Evolutionary conservation across 2,329 filamentous ascomycete genomes (phyloP).

Genomic region (Beauveria sp.): DNA sequence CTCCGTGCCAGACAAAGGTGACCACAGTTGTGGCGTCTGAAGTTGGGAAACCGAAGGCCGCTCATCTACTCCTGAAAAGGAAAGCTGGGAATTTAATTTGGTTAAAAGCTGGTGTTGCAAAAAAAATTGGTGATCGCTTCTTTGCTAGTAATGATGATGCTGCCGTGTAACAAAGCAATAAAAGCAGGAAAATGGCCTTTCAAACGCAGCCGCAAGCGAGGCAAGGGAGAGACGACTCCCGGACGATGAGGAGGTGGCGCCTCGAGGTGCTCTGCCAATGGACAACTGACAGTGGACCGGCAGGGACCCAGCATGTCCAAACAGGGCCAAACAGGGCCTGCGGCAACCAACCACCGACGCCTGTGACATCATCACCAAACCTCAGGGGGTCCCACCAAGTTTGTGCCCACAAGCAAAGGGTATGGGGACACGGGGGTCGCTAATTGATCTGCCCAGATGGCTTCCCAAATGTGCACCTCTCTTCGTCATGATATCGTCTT

Average conservation of each 20-base stretch:
- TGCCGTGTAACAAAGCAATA: neutral
- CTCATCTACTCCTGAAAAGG: neutral
- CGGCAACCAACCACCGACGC: neutral
- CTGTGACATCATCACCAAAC: conserved; percentile 7
- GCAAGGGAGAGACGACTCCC: too few relatives aligned
- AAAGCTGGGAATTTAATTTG: neutral
- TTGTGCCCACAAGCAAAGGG: neutral
- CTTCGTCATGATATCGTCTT: neutral
- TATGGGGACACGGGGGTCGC: neutral
- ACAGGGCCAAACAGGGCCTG: neutral
- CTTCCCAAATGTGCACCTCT: neutral
- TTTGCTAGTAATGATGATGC: too few relatives aligned
- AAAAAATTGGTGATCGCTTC: too few relatives aligned
- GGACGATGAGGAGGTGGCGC: neutral
- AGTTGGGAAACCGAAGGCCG: neutral
- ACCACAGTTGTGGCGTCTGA: neutral
- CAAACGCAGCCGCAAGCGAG: neutral
- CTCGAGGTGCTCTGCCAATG: neutral
- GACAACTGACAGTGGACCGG: neutral
- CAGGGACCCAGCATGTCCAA: neutral
- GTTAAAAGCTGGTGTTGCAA: too few relatives aligned
- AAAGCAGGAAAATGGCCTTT: neutral
- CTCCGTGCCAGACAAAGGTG: neutral
- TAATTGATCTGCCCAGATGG: neutral
- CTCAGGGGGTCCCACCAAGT: conserved; percentile 6